Base-by-base conservation (phyloP, 2,329 filamentous ascomycete species). In the Fusarium luffae region DNA sequence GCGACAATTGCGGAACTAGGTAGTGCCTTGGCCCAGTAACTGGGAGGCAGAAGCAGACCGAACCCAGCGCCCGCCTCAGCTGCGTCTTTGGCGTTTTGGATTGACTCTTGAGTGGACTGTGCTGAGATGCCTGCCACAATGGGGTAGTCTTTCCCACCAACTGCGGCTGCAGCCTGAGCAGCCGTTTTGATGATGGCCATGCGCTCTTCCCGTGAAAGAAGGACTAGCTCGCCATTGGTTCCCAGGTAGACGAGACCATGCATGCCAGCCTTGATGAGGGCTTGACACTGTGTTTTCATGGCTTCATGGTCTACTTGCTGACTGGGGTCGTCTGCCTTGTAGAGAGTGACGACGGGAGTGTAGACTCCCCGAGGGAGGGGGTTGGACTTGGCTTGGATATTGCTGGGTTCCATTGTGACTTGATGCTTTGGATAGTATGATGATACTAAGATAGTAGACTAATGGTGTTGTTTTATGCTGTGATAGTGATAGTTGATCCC, bases 11-110 rank as follows among this genome's bases (percentile, higher is more conserved):
- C 57, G 74, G 70, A 81, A 81, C 65, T 85, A 80, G 42, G 89
- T 85, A 72, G 64, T 11, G 72, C 86, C 83, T 48, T 85, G 79
- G 11, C 85, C 77, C 93, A 94, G 82, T 94, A 95, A 48, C 88
- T 89, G 1, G 92, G 92, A 9, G 92, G 91, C 7, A 95, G 85
- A 2, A 94, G 86, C 46, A 95, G 84, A 3, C 90, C 91, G 69
- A 91, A 92, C 75, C 93, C 89, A 66, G 90, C 92, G 41, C 92
- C 92, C 19, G 88, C 85, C 10, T 85, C 83, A 66, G 86, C 87
- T 10, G 91, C 92, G 72, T 93, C 83, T 32, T 89, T 89, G 41
- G 90, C 89, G 43, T 88, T 84, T 32, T 81, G 82, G 82, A 93
- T 94, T 76, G 89, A 92, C 32, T 87, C 84, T 34, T 86, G 78